Evolutionary conservation across 441 rosid species (phyloP), one percentile per base, ranked within the genome.

Genomic region (Cnidoscolus chayamansa): DNA sequence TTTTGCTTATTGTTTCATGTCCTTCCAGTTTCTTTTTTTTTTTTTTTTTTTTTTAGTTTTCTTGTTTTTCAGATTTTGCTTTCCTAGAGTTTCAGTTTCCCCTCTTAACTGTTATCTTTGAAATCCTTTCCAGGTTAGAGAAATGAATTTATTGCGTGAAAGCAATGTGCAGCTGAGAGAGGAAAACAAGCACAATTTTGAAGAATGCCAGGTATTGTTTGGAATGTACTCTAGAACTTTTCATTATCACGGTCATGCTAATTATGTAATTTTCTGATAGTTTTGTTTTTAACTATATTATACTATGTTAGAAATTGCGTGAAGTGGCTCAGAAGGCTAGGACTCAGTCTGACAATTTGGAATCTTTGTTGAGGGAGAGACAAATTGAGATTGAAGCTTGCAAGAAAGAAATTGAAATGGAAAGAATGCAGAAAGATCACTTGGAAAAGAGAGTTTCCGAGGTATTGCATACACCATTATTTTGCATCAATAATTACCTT

Each of bases 141-240:
- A 96, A 83, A 83, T 92, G 84, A 93, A 84, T 82, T 82, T 93
- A 78, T 93, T 96, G 77, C 97, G 97, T 45, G 99, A 93, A 86
- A 96, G 97, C 85, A 93, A 96, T 76, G 72, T 89, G 83, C 99
- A 96, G 77, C 92, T 96, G 71, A 89, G 97, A 79, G 99, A 93
- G 78, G 99, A 96, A 87, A 96, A 93, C 82, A 93, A 87, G 83
- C 89, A 96, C 81, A 96, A 92, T 87, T 93, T 96, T 78, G 97
- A 90, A 81, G 97, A 93, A 81, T 89, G 98, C 82, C 94, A 90
- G 96, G 98, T 96, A 78, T 60, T 51, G 10, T 8, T 61, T 48
- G 3, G 17, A 51, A 43, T 55, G 56, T 37, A 49, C 1, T 48
- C 12, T 10, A 7, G 47, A 62, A 19, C 2, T 63, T 1, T 11